Percentiles rank a stretch among this genome's conserved stretches.
Evolutionary conservation across 805 yeast genomes (phyloP).

Genomic region (Candida argentea): DNA sequence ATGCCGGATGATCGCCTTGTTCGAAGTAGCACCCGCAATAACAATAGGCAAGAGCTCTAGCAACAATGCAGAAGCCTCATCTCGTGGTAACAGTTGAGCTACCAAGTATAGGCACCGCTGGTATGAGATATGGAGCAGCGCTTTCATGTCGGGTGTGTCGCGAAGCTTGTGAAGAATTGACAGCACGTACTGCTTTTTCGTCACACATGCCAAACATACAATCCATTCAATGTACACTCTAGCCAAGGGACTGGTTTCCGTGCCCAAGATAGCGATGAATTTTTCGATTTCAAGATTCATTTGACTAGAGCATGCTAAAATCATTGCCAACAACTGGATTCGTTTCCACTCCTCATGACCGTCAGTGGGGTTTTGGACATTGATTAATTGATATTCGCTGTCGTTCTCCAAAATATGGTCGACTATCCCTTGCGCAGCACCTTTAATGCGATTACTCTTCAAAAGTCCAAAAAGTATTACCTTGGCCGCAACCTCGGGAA

Average conservation of each 20-base stretch:
- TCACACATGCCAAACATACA: conserved; percentile 35
- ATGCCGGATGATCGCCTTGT: conserved; percentile 76
- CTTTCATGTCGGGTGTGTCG: conserved; percentile 15
- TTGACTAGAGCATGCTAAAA: conserved; percentile 34
- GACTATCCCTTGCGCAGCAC: conserved; percentile 23
- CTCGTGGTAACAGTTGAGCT: conserved; percentile 26
- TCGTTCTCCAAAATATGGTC: conserved; percentile 27
- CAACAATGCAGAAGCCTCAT: conserved; percentile 20
- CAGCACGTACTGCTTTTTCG: conserved; percentile 9
- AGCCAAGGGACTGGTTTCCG: conserved; percentile 71
- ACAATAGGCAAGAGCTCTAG: conserved; percentile 37
- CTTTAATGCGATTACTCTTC: conserved; percentile 16
- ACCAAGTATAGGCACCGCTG: conserved; percentile 54
- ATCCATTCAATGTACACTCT: conserved; percentile 78
- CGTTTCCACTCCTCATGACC: conserved; percentile 63
- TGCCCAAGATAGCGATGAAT: conserved; percentile 27
- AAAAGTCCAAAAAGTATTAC: conserved; percentile 41
- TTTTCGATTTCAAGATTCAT: conserved; percentile 12
- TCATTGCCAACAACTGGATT: conserved; percentile 43
- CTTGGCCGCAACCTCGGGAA: conserved; percentile 44
- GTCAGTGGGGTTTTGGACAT: conserved; percentile 48
- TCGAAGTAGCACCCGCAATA: conserved; percentile 69
- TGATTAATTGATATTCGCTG: conserved; percentile 31
- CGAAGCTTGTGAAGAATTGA: conserved; percentile 3
- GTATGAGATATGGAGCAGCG: conserved; percentile 49